These are phyloP conservation scores for Fusarium burgessii DNA, from an alignment of 2,329 filamentous ascomycete genomes.

Conservation along the genomic window DNA sequence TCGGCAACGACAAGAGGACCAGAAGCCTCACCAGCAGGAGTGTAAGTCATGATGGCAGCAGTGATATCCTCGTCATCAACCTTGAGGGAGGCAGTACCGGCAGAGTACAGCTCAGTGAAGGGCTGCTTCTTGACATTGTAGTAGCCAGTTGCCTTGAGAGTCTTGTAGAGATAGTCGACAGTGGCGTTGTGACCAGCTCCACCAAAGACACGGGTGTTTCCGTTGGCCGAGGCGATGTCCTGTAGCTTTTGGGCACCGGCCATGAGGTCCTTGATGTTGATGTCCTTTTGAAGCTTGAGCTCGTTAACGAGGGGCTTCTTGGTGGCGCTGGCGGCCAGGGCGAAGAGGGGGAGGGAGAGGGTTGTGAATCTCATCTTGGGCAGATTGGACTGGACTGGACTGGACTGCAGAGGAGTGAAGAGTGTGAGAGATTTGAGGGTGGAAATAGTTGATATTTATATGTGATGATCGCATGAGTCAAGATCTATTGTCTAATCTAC, in stretches of 20 bases:
- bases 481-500: not conserved
- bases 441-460: slow-evolving; percentile 30
- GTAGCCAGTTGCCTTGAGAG: slow-evolving; percentile 54
- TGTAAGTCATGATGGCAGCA: slow-evolving; percentile 59
- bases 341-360: slow-evolving; percentile 40
- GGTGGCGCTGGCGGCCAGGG: slow-evolving; percentile 44
- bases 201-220: slow-evolving; percentile 59
- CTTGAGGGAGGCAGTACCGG: slow-evolving; percentile 48
- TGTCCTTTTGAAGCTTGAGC: slow-evolving; percentile 53
- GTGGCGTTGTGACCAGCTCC: slow-evolving; percentile 60
- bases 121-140: slow-evolving; percentile 60
- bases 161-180: slow-evolving; percentile 58
- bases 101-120: slow-evolving; percentile 55
- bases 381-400: not conserved
- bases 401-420: slow-evolving; percentile 16
- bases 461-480: not conserved
- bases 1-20: slow-evolving; percentile 59
- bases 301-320: slow-evolving; percentile 53
- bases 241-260: slow-evolving; percentile 59
- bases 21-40: slow-evolving; percentile 59
- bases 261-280: slow-evolving; percentile 57
- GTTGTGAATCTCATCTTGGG: slow-evolving; percentile 43
- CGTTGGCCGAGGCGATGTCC: slow-evolving; percentile 57
- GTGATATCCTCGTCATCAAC: slow-evolving; percentile 47
- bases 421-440: not conserved